Conservation (phyloP, 163 green algal genomes). For the Scenedesmus sp. region DNA sequence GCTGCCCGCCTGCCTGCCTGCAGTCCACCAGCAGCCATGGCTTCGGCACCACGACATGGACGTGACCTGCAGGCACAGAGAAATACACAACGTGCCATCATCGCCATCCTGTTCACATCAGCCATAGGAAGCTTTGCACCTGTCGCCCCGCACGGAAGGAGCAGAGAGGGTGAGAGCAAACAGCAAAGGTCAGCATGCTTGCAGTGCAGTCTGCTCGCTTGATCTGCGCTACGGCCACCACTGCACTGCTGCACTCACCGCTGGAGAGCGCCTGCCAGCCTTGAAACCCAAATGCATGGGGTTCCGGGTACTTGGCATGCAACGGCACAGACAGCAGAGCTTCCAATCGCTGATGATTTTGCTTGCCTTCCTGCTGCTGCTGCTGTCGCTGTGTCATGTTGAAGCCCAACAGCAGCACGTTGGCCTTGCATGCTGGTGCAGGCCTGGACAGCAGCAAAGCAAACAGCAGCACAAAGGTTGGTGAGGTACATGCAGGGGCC, state of each 20-base stretch:
- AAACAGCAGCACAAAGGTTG: background rate
- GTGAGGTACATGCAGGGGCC: no score
- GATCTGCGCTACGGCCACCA: background rate
- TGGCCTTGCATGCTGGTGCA: conserved; percentile 33
- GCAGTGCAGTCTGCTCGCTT: background rate
- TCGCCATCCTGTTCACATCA: no score
- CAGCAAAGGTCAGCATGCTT: background rate
- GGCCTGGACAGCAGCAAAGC: conserved; percentile 23
- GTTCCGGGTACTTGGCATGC: conserved; percentile 50
- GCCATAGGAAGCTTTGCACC: no score
- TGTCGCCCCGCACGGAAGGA: no score
- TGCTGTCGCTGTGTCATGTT: conserved; percentile 11
- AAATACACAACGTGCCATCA: no score
- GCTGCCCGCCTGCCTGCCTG: background rate
- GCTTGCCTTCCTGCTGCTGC: background rate
- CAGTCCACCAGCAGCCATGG: conserved; percentile 34
- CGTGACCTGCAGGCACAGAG: conserved; percentile 4
- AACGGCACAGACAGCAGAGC: conserved; percentile 24
- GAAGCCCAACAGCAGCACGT: conserved; percentile 11
- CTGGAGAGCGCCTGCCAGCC: conserved; percentile 15
- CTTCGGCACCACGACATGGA: background rate
- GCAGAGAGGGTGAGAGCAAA: no score
- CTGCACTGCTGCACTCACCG: background rate
- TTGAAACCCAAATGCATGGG: background rate
- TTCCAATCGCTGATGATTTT: background rate